Base-by-base conservation (phyloP, 208 protist genomes). In the Crithidia bombi region DNA sequence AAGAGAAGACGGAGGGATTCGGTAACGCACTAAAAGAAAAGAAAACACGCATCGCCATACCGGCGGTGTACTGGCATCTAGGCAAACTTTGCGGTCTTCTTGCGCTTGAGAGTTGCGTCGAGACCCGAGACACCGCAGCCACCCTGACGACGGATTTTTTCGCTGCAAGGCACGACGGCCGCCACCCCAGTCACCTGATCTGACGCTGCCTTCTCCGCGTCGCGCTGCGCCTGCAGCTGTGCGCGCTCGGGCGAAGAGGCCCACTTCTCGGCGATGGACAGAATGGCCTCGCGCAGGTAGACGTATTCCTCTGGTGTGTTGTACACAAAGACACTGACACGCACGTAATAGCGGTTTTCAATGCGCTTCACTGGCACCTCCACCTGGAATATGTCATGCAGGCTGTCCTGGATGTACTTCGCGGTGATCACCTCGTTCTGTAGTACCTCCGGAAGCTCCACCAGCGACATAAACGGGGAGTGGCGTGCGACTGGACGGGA, bases 301-400 rank as follows among this genome's bases (percentile, higher is more conserved):
- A 81, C 74, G 69, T 97, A 97, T 61, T 97, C 90, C 30, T 69
- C 81, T 0, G 86, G 81, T 0, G 83, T 85, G 67, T 97, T 97
- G 82, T 97, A 96, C 3, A 97, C 84, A 75, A 95, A 96, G 7
- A 70, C 86, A 51, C 90, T 96, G 66, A 97, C 85, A 23, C 93
- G 88, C 5, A 93, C 39, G 44, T 96, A 97, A 33, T 89, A 83
- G 21, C 83, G 73, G 7, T 76, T 79, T 41, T 97, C 84, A 17
- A 97, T 76, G 3, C 69, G 78, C 74, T 97, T 97, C 9, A 96
- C 82, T 23, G 93, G 93, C 30, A 96, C 93, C 76, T 97, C 91
- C 21, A 97, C 80, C 17, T 56, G 73, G 76, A 85, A 91, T 12
- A 85, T 41, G 44, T 91, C 84, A 65, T 95, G 86, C 51, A 95